Evolutionary conservation across 305 asterid species (phyloP).

Genomic region (Fraxinus platypoda): DNA sequence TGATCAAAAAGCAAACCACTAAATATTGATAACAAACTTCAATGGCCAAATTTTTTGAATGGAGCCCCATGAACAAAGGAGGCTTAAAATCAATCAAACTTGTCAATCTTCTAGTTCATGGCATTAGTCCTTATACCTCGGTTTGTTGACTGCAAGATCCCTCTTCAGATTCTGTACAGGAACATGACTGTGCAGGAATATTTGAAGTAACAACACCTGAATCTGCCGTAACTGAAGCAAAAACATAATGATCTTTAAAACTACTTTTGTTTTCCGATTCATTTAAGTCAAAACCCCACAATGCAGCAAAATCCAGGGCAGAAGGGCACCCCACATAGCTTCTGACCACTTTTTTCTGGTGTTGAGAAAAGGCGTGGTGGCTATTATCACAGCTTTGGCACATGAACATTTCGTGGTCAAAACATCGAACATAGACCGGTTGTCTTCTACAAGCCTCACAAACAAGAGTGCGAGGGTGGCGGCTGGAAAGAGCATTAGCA

Average conservation of each 20-base stretch:
- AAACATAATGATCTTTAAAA: conserved; percentile 20
- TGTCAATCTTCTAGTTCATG: background rate
- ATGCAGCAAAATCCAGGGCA: conserved; percentile 61
- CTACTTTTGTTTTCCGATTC: conserved; percentile 22
- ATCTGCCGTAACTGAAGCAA: conserved; percentile 7
- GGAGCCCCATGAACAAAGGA: background rate
- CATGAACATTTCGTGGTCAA: conserved; percentile 58
- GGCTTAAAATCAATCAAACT: background rate
- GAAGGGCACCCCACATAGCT: conserved; percentile 78
- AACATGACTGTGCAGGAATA: conserved; percentile 18
- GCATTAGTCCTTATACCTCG: conserved; percentile 32
- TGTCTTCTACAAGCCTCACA: conserved; percentile 55
- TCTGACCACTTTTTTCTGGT: conserved; percentile 41
- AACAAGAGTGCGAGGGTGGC: conserved; percentile 73
- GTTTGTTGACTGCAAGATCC: conserved; percentile 33
- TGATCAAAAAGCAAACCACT: background rate
- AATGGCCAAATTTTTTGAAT: background rate
- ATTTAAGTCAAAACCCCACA: conserved; percentile 60
- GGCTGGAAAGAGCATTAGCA: conserved; percentile 72
- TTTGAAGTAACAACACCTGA: conserved; percentile 10
- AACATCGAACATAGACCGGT: conserved; percentile 49
- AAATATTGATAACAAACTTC: background rate
- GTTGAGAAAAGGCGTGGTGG: conserved; percentile 48
- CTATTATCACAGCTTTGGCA: conserved; percentile 58
- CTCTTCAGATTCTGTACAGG: conserved; percentile 21